Base-by-base conservation (phyloP, 2,329 filamentous ascomycete species). In the Didymosphaeria variabile region DNA sequence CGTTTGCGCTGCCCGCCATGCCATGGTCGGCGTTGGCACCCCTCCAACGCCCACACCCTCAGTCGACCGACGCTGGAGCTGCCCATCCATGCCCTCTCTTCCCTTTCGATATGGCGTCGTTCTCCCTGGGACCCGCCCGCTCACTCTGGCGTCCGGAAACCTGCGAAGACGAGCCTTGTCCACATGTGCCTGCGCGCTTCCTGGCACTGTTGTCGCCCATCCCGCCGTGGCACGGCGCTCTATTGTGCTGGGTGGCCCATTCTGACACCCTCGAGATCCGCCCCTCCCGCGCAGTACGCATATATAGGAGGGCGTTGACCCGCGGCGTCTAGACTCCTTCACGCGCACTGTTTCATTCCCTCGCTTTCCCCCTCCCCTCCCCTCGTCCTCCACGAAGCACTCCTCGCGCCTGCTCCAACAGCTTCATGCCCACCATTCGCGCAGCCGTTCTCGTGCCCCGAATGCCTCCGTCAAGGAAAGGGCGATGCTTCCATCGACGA, bases 261-360 rank as follows among this genome's bases (percentile, higher is more conserved):
- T 59, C 51, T 59, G 19, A 49, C 31, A 59, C 51, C 15, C 50
- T 55, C 19, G 21, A 59, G 57, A 13, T 59, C 44, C 51, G 36
- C 44, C 51, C 51, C 51, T 59, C 51, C 57, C 36, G 45, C 29
- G 26, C 32, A 60, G 52, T 51, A 32, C 42, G 34, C 31, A 60
- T 44, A 60, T 50, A 60, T 44, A 59, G 23, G 57, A 50, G 44
- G 50, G 44, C 32, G 15, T 59, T 60, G 31, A 56, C 58, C 51
- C 34, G 36, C 23, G n/a, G 44, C 55, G 32, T 57, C 45, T 38
- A 57, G 13, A n/a, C 44, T 57, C 34, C 58, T 56, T 55, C 34
- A 50, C 45, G 58, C 52, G 51, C 44, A 60, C 58, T 56, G 15
- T 51, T 60, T 52, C 26, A 44, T 60, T 60, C 58, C 44, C 57